phyloP scores from a whole-genome alignment of 1,139 yeast species.

The Candida labiduridarum region DNA sequence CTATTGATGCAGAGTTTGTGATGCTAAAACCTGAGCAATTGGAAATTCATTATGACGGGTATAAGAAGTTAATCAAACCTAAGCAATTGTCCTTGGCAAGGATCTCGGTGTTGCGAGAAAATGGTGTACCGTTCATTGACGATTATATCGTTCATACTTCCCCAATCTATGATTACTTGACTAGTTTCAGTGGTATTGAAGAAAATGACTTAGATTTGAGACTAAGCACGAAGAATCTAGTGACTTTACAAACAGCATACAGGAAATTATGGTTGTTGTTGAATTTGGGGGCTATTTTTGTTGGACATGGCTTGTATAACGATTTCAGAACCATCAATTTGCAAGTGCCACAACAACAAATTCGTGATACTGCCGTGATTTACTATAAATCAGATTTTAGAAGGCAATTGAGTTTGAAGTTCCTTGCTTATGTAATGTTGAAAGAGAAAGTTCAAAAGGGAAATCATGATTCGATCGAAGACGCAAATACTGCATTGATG shows the following conservation, averaged over 20 bases:
- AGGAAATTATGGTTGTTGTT: conserved; percentile 85
- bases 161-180: conserved; percentile 79
- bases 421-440: conserved; percentile 78
- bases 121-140: conserved; percentile 86
- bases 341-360: conserved; percentile 81
- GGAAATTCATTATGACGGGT: conserved; percentile 73
- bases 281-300: conserved; percentile 87
- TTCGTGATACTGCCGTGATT: conserved; percentile 85
- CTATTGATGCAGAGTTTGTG: conserved; percentile 97
- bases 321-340: conserved; percentile 94
- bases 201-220: conserved; percentile 85
- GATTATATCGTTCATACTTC: conserved; percentile 82
- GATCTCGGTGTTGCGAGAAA: conserved; percentile 83
- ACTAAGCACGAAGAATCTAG: conserved; percentile 68
- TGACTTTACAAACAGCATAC: conserved; percentile 81
- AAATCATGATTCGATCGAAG: conserved; percentile 96
- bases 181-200: conserved; percentile 90
- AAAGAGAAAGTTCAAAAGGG: conserved; percentile 83
- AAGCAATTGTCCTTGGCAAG: conserved; percentile 80
- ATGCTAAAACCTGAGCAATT: conserved; percentile 75
- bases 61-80: conserved; percentile 70
- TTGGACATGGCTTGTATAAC: conserved; percentile 90
- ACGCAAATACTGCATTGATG: conserved; percentile 83
- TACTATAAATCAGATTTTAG: conserved; percentile 71
- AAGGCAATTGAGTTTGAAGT: conserved; percentile 84